Evolutionary conservation across 306 rosid species (phyloP).

Genomic region (Elaeagnus macrophylla): DNA sequence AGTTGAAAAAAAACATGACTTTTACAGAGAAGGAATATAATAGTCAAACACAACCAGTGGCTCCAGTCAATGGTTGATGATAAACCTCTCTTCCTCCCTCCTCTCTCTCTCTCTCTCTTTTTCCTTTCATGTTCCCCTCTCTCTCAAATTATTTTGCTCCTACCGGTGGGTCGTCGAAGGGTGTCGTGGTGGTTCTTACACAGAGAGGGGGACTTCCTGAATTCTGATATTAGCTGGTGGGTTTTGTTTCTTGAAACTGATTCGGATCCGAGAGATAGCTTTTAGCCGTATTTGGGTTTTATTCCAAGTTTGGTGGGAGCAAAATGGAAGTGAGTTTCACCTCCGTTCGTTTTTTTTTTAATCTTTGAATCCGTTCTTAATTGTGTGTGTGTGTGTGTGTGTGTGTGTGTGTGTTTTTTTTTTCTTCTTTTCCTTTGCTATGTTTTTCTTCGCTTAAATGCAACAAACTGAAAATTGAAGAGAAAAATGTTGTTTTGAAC

Average conservation of each 20-base stretch:
- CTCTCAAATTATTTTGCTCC: conserved; percentile 7
- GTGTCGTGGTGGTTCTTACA: conserved; percentile 26
- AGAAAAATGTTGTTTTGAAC: conserved; percentile 7
- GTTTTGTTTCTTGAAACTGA: conserved; percentile 16
- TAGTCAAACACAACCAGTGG: conserved; percentile 74
- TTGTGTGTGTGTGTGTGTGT: too few relatives aligned
- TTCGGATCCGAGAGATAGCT: conserved; percentile 16
- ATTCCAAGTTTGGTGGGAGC: conserved; percentile 31
- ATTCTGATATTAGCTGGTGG: conserved; percentile 14
- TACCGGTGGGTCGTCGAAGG: conserved; percentile 27
- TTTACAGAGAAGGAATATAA: conserved; percentile 22
- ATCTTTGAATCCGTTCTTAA: not conserved
- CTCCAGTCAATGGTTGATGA: conserved; percentile 65
- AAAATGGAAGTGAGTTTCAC: conserved; percentile 61
- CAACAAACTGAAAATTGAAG: conserved; percentile 10
- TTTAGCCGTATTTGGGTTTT: conserved; percentile 17
- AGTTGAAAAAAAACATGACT: conserved; percentile 25
- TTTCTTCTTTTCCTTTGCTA: conserved; percentile 12
- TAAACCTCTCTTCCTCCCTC: conserved; percentile 37
- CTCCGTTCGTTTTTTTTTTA: not conserved
- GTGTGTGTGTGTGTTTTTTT: too few relatives aligned
- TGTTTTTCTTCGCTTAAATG: conserved; percentile 18
- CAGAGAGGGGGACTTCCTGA: not conserved
- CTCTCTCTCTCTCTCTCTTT: not conserved
- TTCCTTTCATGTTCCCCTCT: conserved; percentile 6